phyloP scores from a whole-genome alignment of 2,329 filamentous ascomycete species.

The Arthrobotrys megalospora region DNA sequence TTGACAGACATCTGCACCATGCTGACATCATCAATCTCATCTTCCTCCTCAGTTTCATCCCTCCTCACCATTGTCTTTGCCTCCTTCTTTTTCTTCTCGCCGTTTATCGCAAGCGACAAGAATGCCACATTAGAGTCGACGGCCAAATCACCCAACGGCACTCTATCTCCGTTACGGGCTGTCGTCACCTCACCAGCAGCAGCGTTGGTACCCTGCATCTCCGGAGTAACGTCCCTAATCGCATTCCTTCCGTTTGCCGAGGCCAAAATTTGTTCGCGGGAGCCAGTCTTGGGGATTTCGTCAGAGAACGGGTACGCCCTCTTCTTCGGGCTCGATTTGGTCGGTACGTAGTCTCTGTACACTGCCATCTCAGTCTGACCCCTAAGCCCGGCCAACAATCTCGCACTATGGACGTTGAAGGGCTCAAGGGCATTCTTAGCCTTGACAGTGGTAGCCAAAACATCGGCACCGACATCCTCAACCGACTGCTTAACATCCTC shows the following conservation, averaged over 20 bases:
- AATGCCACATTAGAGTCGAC: slow-evolving; percentile 46
- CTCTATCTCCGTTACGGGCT: slow-evolving; percentile 45
- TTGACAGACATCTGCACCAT: slow-evolving; percentile 36
- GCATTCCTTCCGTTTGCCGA: slow-evolving; percentile 16
- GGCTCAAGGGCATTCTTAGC: slow-evolving; percentile 74
- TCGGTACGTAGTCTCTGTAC: slow-evolving; percentile 85
- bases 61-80: slow-evolving; percentile 19
- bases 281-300: slow-evolving; percentile 80
- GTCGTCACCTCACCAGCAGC: neutral
- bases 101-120: slow-evolving; percentile 12
- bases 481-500: slow-evolving; percentile 54
- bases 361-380: slow-evolving; percentile 76
- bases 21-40: slow-evolving; percentile 50
- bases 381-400: slow-evolving; percentile 79
- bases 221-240: slow-evolving; percentile 19
- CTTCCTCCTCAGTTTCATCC: slow-evolving; percentile 24
- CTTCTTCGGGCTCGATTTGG: slow-evolving; percentile 88
- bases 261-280: slow-evolving; percentile 67
- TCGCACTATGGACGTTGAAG: slow-evolving; percentile 70
- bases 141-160: slow-evolving; percentile 36
- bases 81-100: slow-evolving; percentile 37
- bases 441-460: slow-evolving; percentile 73
- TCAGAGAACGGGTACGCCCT: slow-evolving; percentile 84
- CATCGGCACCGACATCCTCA: slow-evolving; percentile 70
- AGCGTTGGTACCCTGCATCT: neutral